These are phyloP conservation scores for Gyrodon lividus DNA, from an alignment of 768 basidiomycete species.

Conservation along the genomic window DNA sequence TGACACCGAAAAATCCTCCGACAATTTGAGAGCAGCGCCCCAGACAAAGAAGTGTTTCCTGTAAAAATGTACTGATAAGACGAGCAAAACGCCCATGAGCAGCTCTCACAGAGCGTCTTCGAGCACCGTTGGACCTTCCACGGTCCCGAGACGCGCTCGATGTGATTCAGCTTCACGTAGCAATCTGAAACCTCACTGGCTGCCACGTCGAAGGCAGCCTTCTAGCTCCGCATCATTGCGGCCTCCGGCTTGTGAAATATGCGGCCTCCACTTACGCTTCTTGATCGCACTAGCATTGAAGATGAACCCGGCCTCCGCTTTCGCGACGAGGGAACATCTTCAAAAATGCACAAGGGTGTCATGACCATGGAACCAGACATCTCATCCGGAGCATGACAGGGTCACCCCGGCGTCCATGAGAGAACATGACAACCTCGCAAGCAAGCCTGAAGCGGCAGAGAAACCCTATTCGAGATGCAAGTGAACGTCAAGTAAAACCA, in stretches of 20 bases:
- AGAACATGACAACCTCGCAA: neutral
- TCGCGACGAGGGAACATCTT: neutral
- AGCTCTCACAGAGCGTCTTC: neutral
- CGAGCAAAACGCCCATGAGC: neutral
- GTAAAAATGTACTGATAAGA: neutral
- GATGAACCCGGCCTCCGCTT: neutral
- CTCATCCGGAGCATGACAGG: neutral
- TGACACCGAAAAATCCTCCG: neutral
- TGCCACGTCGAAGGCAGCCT: no score
- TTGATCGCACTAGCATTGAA: neutral
- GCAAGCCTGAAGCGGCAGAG: neutral
- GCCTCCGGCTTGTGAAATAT: no score
- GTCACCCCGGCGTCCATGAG: neutral
- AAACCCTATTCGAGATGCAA: neutral
- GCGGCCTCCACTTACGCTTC: neutral
- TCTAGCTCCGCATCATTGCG: no score
- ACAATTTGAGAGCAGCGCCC: neutral
- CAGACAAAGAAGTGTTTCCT: neutral
- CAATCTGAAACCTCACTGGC: no score
- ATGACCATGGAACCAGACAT: neutral
- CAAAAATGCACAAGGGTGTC: neutral
- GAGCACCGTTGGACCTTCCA: neutral
- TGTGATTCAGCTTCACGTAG: no score
- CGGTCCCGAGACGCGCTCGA: no score
- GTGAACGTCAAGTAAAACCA: slow-evolving; percentile 16